phyloP scores from a whole-genome alignment of 1,284 basidiomycete genomes.

The Ganoderma boninense region DNA sequence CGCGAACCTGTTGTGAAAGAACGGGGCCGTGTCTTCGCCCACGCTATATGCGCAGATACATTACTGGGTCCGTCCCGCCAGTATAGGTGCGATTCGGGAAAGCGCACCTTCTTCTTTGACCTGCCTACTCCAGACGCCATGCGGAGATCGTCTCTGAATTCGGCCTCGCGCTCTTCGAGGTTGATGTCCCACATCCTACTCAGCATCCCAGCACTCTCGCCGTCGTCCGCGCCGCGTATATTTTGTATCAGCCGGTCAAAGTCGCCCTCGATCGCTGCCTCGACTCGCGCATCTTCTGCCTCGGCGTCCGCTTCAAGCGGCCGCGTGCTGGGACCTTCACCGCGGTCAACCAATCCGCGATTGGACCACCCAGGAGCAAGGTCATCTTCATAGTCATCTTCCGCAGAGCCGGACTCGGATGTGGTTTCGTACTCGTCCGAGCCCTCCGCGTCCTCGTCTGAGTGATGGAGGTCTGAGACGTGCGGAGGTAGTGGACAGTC shows the following conservation, averaged over 20 bases:
- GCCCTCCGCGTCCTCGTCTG: conserved; percentile 28
- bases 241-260: conserved; percentile 64
- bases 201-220: conserved; percentile 54
- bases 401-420: conserved; percentile 17
- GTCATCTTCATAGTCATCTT: conserved; percentile 6
- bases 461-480: not conserved
- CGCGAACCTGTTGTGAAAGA: conserved; percentile 80
- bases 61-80: not conserved
- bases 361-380: not conserved
- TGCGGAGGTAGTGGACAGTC: not conserved
- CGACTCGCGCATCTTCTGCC: conserved; percentile 26
- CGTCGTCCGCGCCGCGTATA: conserved; percentile 62
- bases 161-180: conserved; percentile 68
- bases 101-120: conserved; percentile 55
- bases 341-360: not conserved
- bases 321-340: not conserved
- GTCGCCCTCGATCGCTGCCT: conserved; percentile 44
- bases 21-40: conserved; percentile 57
- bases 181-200: conserved; percentile 75
- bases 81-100: not conserved
- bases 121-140: conserved; percentile 75
- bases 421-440: conserved; percentile 23
- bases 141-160: conserved; percentile 75
- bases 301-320: conserved; percentile 20
- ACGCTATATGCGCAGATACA: conserved; percentile 67